phyloP scores from a whole-genome alignment of 2,329 filamentous ascomycete species.

The Fusarium keratoplasticum region DNA sequence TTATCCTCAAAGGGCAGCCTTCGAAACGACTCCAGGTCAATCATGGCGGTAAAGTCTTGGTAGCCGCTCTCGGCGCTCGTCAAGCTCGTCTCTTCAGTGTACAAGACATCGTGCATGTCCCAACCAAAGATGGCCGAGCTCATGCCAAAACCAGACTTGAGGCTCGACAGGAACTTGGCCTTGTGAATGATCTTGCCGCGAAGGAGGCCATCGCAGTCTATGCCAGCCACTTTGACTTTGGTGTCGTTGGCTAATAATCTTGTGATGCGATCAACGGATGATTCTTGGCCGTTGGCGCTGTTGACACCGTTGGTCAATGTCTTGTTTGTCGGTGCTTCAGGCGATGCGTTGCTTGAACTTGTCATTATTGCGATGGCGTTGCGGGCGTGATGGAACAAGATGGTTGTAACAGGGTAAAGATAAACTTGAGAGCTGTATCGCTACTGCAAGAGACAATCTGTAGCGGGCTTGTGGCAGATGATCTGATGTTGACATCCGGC shows the following conservation, averaged over 20 bases:
- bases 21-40: neutral
- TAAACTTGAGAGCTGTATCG: neutral
- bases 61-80: conserved; percentile 52
- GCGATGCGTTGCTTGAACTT: neutral
- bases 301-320: neutral
- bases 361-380: neutral
- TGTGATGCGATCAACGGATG: neutral
- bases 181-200: neutral
- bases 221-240: neutral
- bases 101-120: conserved; percentile 89
- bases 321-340: neutral
- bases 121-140: conserved; percentile 88
- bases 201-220: neutral
- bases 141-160: conserved; percentile 81
- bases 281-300: neutral
- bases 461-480: neutral
- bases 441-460: neutral
- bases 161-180: conserved; percentile 67
- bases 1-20: neutral
- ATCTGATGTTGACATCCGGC: neutral
- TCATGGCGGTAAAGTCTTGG: neutral
- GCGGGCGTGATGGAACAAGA: neutral
- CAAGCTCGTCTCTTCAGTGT: conserved; percentile 79
- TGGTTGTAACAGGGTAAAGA: neutral
- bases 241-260: neutral